Conservation (phyloP, 306 rosid genomes). For the Coriaria nepalensis region DNA sequence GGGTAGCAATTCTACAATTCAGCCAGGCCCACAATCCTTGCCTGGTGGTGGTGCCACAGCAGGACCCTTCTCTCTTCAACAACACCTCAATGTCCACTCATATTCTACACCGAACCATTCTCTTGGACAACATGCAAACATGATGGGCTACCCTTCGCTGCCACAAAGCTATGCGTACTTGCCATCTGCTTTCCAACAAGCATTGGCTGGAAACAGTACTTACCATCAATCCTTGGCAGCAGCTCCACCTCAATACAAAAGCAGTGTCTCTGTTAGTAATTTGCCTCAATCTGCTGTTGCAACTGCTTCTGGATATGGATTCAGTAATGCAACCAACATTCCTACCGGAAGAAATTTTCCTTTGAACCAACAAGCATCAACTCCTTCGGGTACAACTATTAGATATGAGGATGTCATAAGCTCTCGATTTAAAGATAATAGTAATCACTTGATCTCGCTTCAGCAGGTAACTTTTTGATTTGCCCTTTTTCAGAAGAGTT, state of each 20-base stretch:
- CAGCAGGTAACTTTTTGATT: conserved; percentile 59
- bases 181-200: conserved; percentile 97
- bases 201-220: conserved; percentile 85
- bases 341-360: conserved; percentile 81
- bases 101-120: conserved; percentile 86
- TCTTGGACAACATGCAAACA: conserved; percentile 78
- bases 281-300: conserved; percentile 93
- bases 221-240: conserved; percentile 95
- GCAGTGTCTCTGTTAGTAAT: conserved; percentile 85
- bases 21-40: conserved; percentile 49
- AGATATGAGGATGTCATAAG: conserved; percentile 79
- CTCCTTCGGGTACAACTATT: conserved; percentile 60
- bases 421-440: conserved; percentile 76
- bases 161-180: conserved; percentile 93
- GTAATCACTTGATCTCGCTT: conserved; percentile 68
- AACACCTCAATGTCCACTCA: conserved; percentile 90
- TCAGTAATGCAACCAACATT: conserved; percentile 69
- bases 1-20: conserved; percentile 51
- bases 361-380: conserved; percentile 45
- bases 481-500: too few relatives aligned
- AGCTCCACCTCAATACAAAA: conserved; percentile 87
- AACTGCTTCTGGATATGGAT: conserved; percentile 82
- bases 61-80: conserved; percentile 77
- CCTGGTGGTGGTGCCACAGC: conserved; percentile 65
- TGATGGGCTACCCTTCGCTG: conserved; percentile 90